Conservation (phyloP, 768 basidiomycete species). For the Termitomyces sp. region DNA sequence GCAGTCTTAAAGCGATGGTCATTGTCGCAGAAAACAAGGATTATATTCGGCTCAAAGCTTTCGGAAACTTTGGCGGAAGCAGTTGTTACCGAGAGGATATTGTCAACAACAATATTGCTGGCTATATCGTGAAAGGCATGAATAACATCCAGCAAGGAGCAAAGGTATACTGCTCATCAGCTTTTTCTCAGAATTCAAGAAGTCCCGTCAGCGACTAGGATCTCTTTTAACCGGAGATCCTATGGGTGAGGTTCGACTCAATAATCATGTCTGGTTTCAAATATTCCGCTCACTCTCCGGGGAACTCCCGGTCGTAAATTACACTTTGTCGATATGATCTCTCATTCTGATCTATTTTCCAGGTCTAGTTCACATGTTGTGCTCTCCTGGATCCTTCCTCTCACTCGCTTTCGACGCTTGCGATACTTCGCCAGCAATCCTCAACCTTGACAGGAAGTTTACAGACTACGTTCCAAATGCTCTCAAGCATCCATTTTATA, state of each 20-base stretch:
- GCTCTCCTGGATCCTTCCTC: slow-evolving; percentile 24
- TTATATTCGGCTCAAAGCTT: slow-evolving; percentile 1
- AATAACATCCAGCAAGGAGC: not conserved
- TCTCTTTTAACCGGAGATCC: slow-evolving; percentile 14
- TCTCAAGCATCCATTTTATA: slow-evolving; percentile 15
- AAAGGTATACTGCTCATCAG: not conserved
- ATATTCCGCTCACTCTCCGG: slow-evolving; percentile 14
- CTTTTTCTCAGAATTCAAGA: slow-evolving; percentile 19
- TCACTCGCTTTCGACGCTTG: slow-evolving; percentile 32
- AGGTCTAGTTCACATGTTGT: slow-evolving; percentile 31
- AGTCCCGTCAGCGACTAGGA: slow-evolving; percentile 17
- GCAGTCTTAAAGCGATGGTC: not conserved
- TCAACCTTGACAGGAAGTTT: slow-evolving; percentile 19
- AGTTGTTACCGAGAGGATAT: slow-evolving; percentile 28
- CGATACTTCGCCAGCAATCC: slow-evolving; percentile 34
- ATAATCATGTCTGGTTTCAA: slow-evolving; percentile 1
- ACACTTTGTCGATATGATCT: no score
- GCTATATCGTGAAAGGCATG: slow-evolving; percentile 23
- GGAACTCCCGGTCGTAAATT: slow-evolving; percentile 24
- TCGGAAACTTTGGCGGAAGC: slow-evolving; percentile 2
- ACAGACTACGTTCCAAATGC: slow-evolving; percentile 10
- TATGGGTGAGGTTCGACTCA: slow-evolving; percentile 1
- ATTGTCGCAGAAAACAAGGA: not conserved
- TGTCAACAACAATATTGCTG: slow-evolving; percentile 27
- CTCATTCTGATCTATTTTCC: not conserved